A percentile compares a stretch with the other conserved stretches of the same genome.
These are phyloP conservation scores for Coniochaeta sp. DNA, from an alignment of 2,329 filamentous ascomycete species.

Conservation along the genomic window DNA sequence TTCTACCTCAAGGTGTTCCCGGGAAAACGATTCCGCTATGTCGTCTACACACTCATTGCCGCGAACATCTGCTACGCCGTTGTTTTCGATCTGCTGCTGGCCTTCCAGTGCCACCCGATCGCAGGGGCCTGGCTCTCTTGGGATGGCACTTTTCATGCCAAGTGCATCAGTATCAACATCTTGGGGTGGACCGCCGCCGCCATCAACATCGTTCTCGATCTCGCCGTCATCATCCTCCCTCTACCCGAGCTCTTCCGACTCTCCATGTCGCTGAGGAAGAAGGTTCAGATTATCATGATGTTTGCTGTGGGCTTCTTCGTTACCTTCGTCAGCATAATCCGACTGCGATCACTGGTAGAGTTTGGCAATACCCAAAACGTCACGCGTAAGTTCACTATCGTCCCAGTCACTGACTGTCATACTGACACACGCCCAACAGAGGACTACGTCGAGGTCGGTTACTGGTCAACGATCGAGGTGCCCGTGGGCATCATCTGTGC, in stretches of 20 bases:
- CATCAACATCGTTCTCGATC: slow-evolving; percentile 23
- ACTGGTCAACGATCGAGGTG: slow-evolving; percentile 26
- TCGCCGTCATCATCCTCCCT: slow-evolving; percentile 22
- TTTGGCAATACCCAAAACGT: slow-evolving; percentile 7
- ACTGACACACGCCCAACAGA: slow-evolving; percentile 5
- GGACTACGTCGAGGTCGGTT: slow-evolving; percentile 12
- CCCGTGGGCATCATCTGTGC: slow-evolving; percentile 23
- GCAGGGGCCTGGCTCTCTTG: slow-evolving; percentile 22
- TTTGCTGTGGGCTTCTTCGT: slow-evolving; percentile 27
- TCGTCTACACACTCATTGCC: slow-evolving; percentile 17
- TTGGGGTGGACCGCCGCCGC: slow-evolving; percentile 24
- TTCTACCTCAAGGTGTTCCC: slow-evolving; percentile 29
- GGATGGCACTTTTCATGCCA: slow-evolving; percentile 22
- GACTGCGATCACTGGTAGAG: slow-evolving; percentile 11
- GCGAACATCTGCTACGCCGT: slow-evolving; percentile 18
- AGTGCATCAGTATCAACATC: slow-evolving; percentile 24
- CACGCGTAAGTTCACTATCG: slow-evolving; percentile 8
- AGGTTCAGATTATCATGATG: slow-evolving; percentile 25
- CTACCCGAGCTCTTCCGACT: slow-evolving; percentile 21
- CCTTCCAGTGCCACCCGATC: slow-evolving; percentile 24
- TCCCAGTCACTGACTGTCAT: no score
- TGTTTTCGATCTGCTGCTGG: slow-evolving; percentile 18
- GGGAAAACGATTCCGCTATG: slow-evolving; percentile 17
- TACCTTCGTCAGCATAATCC: slow-evolving; percentile 18
- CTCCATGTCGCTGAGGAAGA: slow-evolving; percentile 21